Evolutionary conservation across 345 rosid genomes (phyloP), one percentile per base, ranked within the genome.

Genomic region (Triadica sebifera): DNA sequence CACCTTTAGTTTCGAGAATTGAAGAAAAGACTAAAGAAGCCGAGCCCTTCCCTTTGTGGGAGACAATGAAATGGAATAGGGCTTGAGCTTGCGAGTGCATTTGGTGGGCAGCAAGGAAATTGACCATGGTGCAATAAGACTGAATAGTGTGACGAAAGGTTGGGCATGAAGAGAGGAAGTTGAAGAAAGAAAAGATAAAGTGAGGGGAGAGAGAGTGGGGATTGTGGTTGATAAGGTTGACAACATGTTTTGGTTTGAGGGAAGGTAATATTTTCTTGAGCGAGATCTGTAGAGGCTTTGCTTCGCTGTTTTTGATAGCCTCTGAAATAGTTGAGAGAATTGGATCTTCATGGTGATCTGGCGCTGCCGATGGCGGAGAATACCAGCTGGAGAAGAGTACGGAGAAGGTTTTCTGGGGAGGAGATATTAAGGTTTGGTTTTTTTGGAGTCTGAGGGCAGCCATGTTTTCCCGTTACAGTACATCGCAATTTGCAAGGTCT

Each of bases 41-140:
- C 1, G 97, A 91, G 80, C 82, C 85, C 74, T 85, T 91, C 41
- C 95, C 98, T 76, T 89, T 87, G n/a, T 88, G 88, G 69, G 97
- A 89, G 74, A 93, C 88, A 68, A 89, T 46, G 72, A 85, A 79
- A 16, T 53, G 73, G 65, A 93, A 73, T 47, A 91, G 90, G 19
- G 85, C 78, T 34, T 78, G 81, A 12, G 90, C 90, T 77, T 90
- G 88, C 1, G 77, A 72, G 82, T 74, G 53, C 91, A 88, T 84
- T 6, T 72, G 69, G 75, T 81, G 83, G 52, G 83, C 63, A 71
- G 70, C 34, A 52, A 93, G 95, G 81, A 83, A 89, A 65, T 88
- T 89, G 38, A 82, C 85, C 95, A 91, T 86, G 77, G 80, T 51
- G 81, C 85, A 86, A 75, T 87, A 90, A 8, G 91, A 76, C 2